Percentiles rank a stretch among this genome's conserved stretches.
These are phyloP conservation scores for Tetracladium setigerum DNA, from an alignment of 495 filamentous ascomycete species.

Conservation along the genomic window DNA sequence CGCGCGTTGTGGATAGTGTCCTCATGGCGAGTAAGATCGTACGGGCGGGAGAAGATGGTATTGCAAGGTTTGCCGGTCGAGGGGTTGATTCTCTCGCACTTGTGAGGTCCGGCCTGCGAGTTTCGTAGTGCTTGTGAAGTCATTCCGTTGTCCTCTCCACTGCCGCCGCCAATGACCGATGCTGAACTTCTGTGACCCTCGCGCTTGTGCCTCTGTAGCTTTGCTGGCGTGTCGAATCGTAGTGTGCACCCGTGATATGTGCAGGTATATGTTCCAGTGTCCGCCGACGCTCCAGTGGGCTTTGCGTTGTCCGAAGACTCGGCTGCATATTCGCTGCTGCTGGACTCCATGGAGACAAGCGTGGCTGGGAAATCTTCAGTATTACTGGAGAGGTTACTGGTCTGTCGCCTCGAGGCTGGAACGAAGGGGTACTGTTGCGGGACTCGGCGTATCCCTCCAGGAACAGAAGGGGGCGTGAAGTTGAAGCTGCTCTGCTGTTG, in stretches of 20 bases:
- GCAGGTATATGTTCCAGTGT: conserved; percentile 88
- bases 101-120: conserved; percentile 82
- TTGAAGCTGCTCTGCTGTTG: conserved; percentile 23
- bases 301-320: conserved; percentile 29
- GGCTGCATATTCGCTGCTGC: conserved; percentile 40
- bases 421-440: conserved; percentile 55
- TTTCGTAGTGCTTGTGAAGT: conserved; percentile 54
- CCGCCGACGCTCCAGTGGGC: conserved; percentile 58
- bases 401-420: conserved; percentile 18
- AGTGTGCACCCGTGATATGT: conserved; percentile 85
- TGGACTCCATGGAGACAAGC: conserved; percentile 59
- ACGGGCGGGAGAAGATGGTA: conserved; percentile 91
- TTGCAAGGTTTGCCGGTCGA: conserved; percentile 96
- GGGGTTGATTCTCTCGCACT: conserved; percentile 87
- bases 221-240: conserved; percentile 78
- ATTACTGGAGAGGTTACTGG: conserved; percentile 18
- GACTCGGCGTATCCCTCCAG: conserved; percentile 29
- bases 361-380: conserved; percentile 52
- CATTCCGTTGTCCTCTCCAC: conserved; percentile 29
- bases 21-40: conserved; percentile 95
- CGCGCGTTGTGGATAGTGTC: conserved; percentile 94
- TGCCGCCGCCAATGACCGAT: conserved; percentile 13
- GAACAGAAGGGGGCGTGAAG: conserved; percentile 35
- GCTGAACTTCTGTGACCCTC: conserved; percentile 74
- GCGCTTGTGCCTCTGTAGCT: conserved; percentile 92